Evolutionary conservation across 176 grass and related monocot genomes (phyloP).

Genomic region (Stipa capillata): DNA sequence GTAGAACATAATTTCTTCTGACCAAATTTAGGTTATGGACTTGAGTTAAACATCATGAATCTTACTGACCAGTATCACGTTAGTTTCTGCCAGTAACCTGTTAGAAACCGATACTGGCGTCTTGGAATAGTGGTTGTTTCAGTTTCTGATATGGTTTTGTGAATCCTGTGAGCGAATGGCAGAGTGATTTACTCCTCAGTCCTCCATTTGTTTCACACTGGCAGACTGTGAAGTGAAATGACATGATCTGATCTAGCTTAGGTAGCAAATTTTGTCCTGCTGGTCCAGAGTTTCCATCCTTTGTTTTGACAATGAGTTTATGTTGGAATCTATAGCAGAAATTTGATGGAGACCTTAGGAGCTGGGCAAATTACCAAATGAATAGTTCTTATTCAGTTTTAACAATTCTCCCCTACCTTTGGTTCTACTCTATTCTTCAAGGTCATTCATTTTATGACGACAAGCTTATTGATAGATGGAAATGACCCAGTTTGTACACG

Average conservation of each 20-base stretch:
- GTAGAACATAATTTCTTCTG: neutral
- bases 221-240: neutral
- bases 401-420: neutral
- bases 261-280: neutral
- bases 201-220: neutral
- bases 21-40: neutral
- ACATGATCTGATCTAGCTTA: conserved; percentile 1
- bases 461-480: neutral
- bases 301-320: neutral
- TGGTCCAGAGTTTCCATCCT: neutral
- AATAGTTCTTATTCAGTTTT: no score
- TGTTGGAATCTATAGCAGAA: neutral
- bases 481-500: neutral
- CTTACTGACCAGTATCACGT: neutral
- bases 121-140: neutral
- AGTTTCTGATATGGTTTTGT: conserved; percentile 4
- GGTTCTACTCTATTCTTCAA: neutral
- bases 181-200: neutral
- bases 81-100: neutral
- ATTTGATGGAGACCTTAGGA: neutral
- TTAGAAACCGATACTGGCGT: neutral
- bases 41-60: conserved; percentile 5
- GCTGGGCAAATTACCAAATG: no score
- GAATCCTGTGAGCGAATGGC: neutral
- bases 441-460: conserved; percentile 2